Conservation (phyloP, 257 asterid genomes). For the Datura wrightii region DNA sequence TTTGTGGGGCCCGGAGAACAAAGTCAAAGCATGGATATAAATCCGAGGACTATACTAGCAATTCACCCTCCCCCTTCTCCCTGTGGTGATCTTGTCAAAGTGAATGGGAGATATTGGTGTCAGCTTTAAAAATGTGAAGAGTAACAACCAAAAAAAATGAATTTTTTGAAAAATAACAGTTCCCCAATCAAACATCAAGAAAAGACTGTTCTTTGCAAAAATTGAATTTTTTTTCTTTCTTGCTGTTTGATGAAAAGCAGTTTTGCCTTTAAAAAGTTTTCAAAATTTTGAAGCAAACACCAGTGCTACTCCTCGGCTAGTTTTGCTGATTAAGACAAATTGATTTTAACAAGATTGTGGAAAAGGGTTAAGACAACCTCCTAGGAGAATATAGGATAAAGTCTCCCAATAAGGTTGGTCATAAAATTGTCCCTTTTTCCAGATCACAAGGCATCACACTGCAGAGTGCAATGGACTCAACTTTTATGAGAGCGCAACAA, state of each 20-base stretch:
- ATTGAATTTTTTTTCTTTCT: neutral
- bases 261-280: neutral
- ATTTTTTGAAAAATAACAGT: neutral
- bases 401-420: neutral
- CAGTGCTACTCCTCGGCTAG: neutral
- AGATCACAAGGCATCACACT: too few relatives aligned
- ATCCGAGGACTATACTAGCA: neutral
- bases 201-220: neutral
- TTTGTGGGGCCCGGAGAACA: too few relatives aligned
- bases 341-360: neutral
- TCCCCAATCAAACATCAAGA: neutral
- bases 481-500: too few relatives aligned
- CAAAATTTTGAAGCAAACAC: neutral
- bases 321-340: neutral
- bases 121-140: slow-evolving; percentile 8
- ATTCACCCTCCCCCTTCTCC: neutral
- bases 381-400: neutral
- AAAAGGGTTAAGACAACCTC: neutral
- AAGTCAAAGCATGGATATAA: neutral
- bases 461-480: too few relatives aligned
- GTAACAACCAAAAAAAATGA: neutral
- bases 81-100: neutral
- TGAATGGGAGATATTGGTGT: neutral
- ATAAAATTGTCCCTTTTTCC: neutral
- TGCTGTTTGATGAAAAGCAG: neutral